Base-by-base conservation (phyloP, 2,329 filamentous ascomycete species). In the Blumeriella jaapii region DNA sequence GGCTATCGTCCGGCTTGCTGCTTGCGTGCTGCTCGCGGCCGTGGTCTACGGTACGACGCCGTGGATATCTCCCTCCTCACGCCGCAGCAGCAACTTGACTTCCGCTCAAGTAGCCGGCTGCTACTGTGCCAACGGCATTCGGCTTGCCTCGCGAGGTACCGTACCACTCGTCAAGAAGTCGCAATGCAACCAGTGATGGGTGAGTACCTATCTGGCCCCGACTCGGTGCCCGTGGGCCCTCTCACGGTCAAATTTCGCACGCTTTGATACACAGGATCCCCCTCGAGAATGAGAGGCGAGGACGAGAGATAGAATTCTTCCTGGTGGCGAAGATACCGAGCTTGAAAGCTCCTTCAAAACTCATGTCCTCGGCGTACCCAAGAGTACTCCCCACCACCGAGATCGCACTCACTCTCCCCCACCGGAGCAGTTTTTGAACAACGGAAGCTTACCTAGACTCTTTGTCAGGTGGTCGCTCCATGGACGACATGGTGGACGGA, bases 281-380 rank as follows among this genome's bases (percentile, higher is more conserved):
- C n/a, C n/a, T n/a, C n/a, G n/a, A n/a, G n/a, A 20, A 22, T 32
- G 28, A 45, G 26, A 20, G 27, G 13, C 17, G 20, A 33, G 24
- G 15, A 27, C 23, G 25, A 22, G 23, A 12, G 23, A 11, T 17
- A 6, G 23, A 24, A 31, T 11, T 12, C 7, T 34, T 20, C 16
- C 25, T 24, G 15, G 24, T 26, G 29, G 19, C 35, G 20, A 26
- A 23, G 36, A 39, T 20, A 14, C 23, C 22, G 26, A 33, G 22
- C 31, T 33, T 19, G 15, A 23, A 33, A 23, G 20, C 33, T 27
- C 33, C 31, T n/a, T n/a, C 31, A 19, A 28, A 36, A 18, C 34
- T 37, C 39, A 44, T 42, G 27, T 38, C 42, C 35, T 36, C 37
- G 31, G 19, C 27, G 25, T 20, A 24, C 31, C 34, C 29, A 33